These are phyloP conservation scores for Lophiostoma macrostomum DNA, from an alignment of 495 filamentous ascomycete genomes.

Conservation along the genomic window DNA sequence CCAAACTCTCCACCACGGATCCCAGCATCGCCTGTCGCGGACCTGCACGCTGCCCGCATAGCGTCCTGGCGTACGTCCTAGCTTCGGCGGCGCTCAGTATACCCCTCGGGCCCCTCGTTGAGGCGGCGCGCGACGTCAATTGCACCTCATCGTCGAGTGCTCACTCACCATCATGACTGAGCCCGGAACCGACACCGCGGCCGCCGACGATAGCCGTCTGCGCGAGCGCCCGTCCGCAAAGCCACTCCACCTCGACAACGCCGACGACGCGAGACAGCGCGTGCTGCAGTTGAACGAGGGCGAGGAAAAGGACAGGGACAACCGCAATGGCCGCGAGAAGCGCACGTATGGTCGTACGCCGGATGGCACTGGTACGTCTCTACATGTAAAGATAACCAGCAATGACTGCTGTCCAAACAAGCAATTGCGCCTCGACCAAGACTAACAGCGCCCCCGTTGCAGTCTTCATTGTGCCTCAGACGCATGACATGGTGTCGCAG, in stretches of 20 bases:
- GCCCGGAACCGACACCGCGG: not conserved
- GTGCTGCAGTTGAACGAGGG: conserved; percentile 30
- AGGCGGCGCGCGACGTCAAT: conserved; percentile 3
- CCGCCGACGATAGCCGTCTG: conserved; percentile 16
- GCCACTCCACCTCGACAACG: conserved; percentile 8
- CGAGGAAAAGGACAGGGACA: conserved; percentile 44
- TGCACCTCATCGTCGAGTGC: conserved; percentile 1
- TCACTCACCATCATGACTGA: conserved; percentile 18
- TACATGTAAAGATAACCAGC: too few relatives aligned
- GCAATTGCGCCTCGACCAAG: too few relatives aligned
- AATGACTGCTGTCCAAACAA: too few relatives aligned
- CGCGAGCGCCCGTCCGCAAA: conserved; percentile 13
- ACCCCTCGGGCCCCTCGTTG: not conserved
- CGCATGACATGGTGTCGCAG: conserved; percentile 98
- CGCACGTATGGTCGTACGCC: conserved; percentile 91
- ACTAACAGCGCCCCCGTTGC: conserved; percentile 15
- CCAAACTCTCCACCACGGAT: not conserved
- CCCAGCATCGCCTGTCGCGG: not conserved
- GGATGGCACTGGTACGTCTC: conserved; percentile 74
- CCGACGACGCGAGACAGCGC: conserved; percentile 17
- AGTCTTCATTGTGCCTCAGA: conserved; percentile 96
- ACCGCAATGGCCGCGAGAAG: conserved; percentile 55
- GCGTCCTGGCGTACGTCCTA: not conserved
- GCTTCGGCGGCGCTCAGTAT: not conserved
- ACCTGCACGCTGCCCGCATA: not conserved